Evolutionary conservation across 768 basidiomycete genomes (phyloP), one percentile per base, ranked within the genome.

Genomic region (Russula foetens): DNA sequence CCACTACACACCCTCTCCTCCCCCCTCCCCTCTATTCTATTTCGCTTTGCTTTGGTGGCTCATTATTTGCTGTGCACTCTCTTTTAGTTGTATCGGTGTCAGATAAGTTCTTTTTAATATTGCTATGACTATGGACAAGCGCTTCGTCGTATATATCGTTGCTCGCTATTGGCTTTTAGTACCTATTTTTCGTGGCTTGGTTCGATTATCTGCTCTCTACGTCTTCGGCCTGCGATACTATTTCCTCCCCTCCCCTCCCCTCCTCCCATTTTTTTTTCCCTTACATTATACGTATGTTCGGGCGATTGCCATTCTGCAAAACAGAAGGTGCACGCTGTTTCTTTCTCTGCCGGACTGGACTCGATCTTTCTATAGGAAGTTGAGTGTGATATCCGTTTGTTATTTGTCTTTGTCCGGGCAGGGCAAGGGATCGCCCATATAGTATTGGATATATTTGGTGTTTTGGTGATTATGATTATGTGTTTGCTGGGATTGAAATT

Each of bases 251-350:
- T 12, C 38, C 3, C 38, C 14, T 35, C 39, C 3, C 3, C 7
- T 41, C 19, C n/a, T n/a, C n/a, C n/a, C n/a, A n/a, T n/a, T 56
- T 54, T 48, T 41, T 39, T 21, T n/a, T n/a, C n/a, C n/a, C 35
- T 44, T 58, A 57, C 54, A 62, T 64, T 64, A 64, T 62, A 64
- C 59, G 39, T 64, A 64, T 61, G 60, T 62, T 64, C 54, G 63
- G 55, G 59, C 50, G 60, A 55, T 43, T 54, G 60, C 44, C 47
- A 24, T 53, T 53, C 56, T 53, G 61, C 56, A 62, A 62, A 62
- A 56, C 53, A 51, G 50, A 57, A 52, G 43, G 63, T 23, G 8
- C 17, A 28, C 62, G 44, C 33, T 35, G 23, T 41, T 41, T 63
- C 46, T 38, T 45, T 14, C 39, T 48, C 50, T 61, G 53, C 47